phyloP scores from a whole-genome alignment of 1,284 basidiomycete genomes.

The Mycosarcoma mackinlayi region DNA sequence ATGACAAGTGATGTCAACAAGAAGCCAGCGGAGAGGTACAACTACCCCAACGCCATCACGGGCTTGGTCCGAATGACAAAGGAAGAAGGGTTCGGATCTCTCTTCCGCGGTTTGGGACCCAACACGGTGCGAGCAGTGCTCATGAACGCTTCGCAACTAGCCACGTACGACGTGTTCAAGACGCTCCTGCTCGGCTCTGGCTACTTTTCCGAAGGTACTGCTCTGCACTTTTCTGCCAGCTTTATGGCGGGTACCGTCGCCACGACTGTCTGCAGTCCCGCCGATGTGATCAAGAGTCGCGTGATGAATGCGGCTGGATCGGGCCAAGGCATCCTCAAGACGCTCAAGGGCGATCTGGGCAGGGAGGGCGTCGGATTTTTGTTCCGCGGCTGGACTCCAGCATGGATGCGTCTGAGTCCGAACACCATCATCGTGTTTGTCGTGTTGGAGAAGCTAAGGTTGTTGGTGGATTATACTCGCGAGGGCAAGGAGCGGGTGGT shows the following conservation, averaged over 20 bases:
- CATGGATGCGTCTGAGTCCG: slow-evolving; percentile 69
- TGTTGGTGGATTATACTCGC: slow-evolving; percentile 54
- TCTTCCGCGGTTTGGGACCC: slow-evolving; percentile 71
- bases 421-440: slow-evolving; percentile 67
- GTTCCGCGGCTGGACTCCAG: slow-evolving; percentile 73
- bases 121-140: slow-evolving; percentile 72
- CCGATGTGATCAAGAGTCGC: slow-evolving; percentile 71
- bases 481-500: background rate
- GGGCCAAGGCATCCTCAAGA: slow-evolving; percentile 44
- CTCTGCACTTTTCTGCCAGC: slow-evolving; percentile 70
- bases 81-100: slow-evolving; percentile 70
- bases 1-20: slow-evolving; percentile 70
- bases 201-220: slow-evolving; percentile 70
- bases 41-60: slow-evolving; percentile 70
- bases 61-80: slow-evolving; percentile 70
- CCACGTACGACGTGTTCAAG: slow-evolving; percentile 73
- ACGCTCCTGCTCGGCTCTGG: slow-evolving; percentile 68
- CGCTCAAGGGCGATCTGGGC: slow-evolving; percentile 52
- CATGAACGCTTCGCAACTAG: slow-evolving; percentile 70
- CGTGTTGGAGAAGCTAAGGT: slow-evolving; percentile 60
- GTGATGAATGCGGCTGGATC: slow-evolving; percentile 69
- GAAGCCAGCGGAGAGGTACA: slow-evolving; percentile 54
- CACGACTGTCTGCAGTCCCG: slow-evolving; percentile 68
- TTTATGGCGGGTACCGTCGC: slow-evolving; percentile 72
- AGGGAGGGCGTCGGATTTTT: slow-evolving; percentile 71